A percentile compares a stretch with the other conserved stretches of the same genome.
These are phyloP conservation scores for Baeospora myosura DNA, from an alignment of 1,284 basidiomycete species.

Conservation along the genomic window DNA sequence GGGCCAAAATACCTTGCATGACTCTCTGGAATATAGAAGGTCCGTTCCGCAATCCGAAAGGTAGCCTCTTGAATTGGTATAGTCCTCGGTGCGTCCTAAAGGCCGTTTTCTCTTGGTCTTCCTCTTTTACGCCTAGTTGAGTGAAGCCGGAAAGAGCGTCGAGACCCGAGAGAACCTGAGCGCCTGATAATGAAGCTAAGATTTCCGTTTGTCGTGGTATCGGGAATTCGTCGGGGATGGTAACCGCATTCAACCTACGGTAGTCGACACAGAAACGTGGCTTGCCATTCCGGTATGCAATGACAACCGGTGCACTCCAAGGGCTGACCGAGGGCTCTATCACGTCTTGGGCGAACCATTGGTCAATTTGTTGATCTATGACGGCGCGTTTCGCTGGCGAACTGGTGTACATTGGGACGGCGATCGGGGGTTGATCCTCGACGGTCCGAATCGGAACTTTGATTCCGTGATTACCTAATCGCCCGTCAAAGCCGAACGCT, in stretches of 20 bases:
- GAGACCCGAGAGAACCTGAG: not conserved
- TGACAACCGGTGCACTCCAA: not conserved
- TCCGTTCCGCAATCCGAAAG: not conserved
- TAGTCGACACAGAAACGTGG: not conserved
- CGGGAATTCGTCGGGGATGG: not conserved
- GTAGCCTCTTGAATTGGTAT: not conserved
- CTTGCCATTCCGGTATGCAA: not conserved
- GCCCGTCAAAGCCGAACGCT: conserved; percentile 21
- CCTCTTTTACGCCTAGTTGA: not conserved
- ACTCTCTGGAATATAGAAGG: conserved; percentile 10
- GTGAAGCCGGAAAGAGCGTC: not conserved
- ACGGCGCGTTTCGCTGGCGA: not conserved
- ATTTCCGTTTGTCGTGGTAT: not conserved
- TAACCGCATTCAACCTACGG: too few species aligned
- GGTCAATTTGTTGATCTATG: not conserved
- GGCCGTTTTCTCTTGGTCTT: not conserved
- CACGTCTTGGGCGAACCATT: conserved; percentile 14
- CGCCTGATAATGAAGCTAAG: not conserved
- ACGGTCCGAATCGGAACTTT: conserved; percentile 15
- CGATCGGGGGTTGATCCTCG: conserved; percentile 14
- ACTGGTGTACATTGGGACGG: conserved; percentile 17
- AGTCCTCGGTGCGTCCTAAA: not conserved
- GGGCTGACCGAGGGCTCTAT: not conserved
- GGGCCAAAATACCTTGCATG: too few species aligned
- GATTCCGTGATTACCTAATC: conserved; percentile 16